Evolutionary conservation across 2,329 filamentous ascomycete genomes (phyloP).

Genomic region (Lanzia echinophila): DNA sequence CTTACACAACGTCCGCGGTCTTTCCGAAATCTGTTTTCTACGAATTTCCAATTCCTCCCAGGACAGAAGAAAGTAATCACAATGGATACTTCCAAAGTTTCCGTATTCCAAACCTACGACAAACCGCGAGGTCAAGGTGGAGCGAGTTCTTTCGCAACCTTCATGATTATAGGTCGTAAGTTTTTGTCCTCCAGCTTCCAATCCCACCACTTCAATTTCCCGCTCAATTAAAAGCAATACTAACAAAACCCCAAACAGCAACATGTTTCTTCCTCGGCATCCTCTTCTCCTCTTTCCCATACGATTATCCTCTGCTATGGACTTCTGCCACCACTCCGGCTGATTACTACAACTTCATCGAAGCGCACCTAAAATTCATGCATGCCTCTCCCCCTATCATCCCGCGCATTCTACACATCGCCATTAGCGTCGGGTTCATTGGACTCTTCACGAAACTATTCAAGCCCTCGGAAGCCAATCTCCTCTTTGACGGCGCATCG

Average conservation of each 20-base stretch:
- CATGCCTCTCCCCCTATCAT: slow-evolving; percentile 90
- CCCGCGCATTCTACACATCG: slow-evolving; percentile 87
- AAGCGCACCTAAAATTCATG: slow-evolving; percentile 84
- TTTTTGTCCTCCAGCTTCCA: neutral
- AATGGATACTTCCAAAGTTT: slow-evolving; percentile 29
- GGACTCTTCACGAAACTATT: slow-evolving; percentile 95
- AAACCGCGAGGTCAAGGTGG: slow-evolving; percentile 32
- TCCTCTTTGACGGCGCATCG: slow-evolving; percentile 79
- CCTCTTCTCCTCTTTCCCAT: slow-evolving; percentile 63
- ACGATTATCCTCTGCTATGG: slow-evolving; percentile 86
- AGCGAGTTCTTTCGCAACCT: slow-evolving; percentile 79
- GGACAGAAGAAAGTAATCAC: neutral
- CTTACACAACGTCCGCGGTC: too few relatives aligned
- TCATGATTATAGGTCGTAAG: slow-evolving; percentile 93
- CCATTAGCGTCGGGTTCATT: slow-evolving; percentile 77
- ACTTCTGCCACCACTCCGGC: slow-evolving; percentile 57
- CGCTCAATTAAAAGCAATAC: neutral
- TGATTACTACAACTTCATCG: slow-evolving; percentile 75
- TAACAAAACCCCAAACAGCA: slow-evolving; percentile 40
- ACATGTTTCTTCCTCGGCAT: slow-evolving; percentile 98
- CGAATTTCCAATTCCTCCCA: neutral
- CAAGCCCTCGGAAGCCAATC: slow-evolving; percentile 86
- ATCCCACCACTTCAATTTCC: neutral
- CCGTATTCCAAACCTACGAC: slow-evolving; percentile 30
- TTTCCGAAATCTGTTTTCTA: neutral